Evolutionary conservation across 768 basidiomycete genomes (phyloP).

Genomic region (Leccinum arenicola): DNA sequence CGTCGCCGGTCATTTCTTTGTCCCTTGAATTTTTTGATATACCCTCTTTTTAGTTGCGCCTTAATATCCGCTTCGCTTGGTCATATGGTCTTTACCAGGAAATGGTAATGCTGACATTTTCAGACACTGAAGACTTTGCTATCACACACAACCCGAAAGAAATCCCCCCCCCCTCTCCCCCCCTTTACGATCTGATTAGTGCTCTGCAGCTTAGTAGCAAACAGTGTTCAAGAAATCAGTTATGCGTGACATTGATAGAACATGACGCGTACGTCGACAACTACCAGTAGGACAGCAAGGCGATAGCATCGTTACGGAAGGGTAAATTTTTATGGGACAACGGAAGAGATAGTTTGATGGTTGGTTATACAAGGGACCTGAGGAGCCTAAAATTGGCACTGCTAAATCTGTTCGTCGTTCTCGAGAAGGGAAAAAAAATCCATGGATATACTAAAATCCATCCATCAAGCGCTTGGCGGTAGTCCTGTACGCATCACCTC

Average conservation of each 20-base stretch:
- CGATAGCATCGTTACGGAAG: background rate
- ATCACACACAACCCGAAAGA: conserved; percentile 25
- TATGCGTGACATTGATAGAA: conserved; percentile 5
- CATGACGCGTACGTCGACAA: background rate
- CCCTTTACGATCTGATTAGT: conserved; percentile 30
- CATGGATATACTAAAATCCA: background rate
- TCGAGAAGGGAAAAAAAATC: background rate
- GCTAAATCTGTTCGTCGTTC: background rate
- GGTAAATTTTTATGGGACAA: background rate
- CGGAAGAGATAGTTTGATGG: background rate
- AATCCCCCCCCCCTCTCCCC: conserved; percentile 1
- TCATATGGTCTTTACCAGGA: conserved; percentile 32
- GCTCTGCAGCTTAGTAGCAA: conserved; percentile 29
- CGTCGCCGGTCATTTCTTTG: conserved; percentile 35
- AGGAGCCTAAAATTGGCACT: conserved; percentile 1
- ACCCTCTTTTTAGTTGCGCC: conserved; percentile 33
- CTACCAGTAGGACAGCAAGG: conserved; percentile 1
- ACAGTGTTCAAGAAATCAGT: conserved; percentile 15
- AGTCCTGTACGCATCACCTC: background rate
- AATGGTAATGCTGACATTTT: conserved; percentile 27
- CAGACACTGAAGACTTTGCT: conserved; percentile 22
- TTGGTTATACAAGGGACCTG: background rate
- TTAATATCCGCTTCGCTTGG: conserved; percentile 36
- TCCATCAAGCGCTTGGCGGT: background rate
- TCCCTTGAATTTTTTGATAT: conserved; percentile 36